Conservation (phyloP, 2,329 filamentous ascomycete genomes). For the Malbranchea zuffiana region DNA sequence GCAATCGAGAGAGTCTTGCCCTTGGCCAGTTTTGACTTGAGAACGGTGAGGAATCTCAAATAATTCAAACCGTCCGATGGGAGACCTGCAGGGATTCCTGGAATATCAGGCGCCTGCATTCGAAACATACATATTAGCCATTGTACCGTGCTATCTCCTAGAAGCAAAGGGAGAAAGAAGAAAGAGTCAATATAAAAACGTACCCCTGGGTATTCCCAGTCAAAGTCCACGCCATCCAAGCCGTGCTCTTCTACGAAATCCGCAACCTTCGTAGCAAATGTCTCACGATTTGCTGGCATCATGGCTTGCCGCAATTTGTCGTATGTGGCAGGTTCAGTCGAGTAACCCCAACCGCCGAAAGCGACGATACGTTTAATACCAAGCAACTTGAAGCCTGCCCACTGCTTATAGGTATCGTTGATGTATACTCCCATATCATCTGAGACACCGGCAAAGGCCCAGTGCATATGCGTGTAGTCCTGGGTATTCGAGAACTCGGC, state of each 20-base stretch:
- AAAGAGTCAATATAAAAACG: slow-evolving; percentile 30
- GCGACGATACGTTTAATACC: slow-evolving; percentile 30
- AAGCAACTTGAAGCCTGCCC: slow-evolving; percentile 19
- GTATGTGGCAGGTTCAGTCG: slow-evolving; percentile 28
- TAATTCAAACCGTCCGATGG: slow-evolving; percentile 24
- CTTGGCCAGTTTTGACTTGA: slow-evolving; percentile 14
- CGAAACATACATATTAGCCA: no score
- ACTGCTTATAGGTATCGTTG: slow-evolving; percentile 21
- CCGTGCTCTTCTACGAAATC: slow-evolving; percentile 31
- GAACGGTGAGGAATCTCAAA: slow-evolving; percentile 19
- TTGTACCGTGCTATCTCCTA: slow-evolving; percentile 30
- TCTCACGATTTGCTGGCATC: slow-evolving; percentile 28
- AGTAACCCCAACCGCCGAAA: slow-evolving; percentile 36
- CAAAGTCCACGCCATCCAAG: slow-evolving; percentile 33
- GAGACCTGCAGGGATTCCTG: slow-evolving; percentile 24
- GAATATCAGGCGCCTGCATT: slow-evolving; percentile 27
- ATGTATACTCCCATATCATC: slow-evolving; percentile 29
- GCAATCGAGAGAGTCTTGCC: slow-evolving; percentile 20
- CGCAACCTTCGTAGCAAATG: slow-evolving; percentile 29
- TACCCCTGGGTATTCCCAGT: slow-evolving; percentile 30
- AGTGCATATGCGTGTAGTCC: slow-evolving; percentile 21
- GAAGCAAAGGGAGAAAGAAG: slow-evolving; percentile 33
- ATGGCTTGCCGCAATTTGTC: slow-evolving; percentile 30
- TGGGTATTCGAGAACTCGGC: slow-evolving; percentile 16
- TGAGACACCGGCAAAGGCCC: slow-evolving; percentile 26